Evolutionary conservation across 257 asterid genomes (phyloP), one percentile per base, ranked within the genome.

Genomic region (Solanum megistacrolobum): DNA sequence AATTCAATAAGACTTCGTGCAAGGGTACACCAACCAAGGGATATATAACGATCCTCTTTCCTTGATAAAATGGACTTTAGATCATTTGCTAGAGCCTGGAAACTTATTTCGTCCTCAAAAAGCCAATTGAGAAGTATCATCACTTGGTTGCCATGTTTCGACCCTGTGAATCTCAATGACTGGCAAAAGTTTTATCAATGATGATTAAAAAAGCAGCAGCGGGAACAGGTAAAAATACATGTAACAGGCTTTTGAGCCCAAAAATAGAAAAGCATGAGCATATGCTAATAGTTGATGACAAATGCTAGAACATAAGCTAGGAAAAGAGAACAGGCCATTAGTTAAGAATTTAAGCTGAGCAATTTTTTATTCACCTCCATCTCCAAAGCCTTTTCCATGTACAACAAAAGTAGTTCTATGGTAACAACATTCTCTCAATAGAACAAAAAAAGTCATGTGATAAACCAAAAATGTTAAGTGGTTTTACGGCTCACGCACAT

Each of bases 21-120:
- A 90, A 96, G 94, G 48, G 91, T 90, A 90, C 98, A 96, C 99
- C 98, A 96, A 32, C 98, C 98, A 39, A 96, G 91, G 89, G 94
- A 93, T 91, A 95, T 89, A 92, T 93, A 92, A 43, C 76, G 96
- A 90, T 96, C 98, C 91, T 94, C 93, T 89, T 90, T 95, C 88
- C 95, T 92, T 7, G 87, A 91, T 78, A 95, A 86, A 72, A 95
- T 91, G 86, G 88, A 92, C 3, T 94, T 90, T 52, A 93, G 87
- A 85, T 93, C 91, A 85, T 89, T 89, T 88, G 93, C 88, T 32
- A 92, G 88, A 79, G 91, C 91, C 87, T 90, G 93, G 89, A 93
- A 92, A 90, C 93, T 86, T 83, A 89, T 27, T 82, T 95, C 94
- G 62, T 95, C 98, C 90, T 93, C 95, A 90, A 94, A 95, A 71